Conservation (phyloP, 1,284 basidiomycete genomes). For the Xanthoconium separans region DNA sequence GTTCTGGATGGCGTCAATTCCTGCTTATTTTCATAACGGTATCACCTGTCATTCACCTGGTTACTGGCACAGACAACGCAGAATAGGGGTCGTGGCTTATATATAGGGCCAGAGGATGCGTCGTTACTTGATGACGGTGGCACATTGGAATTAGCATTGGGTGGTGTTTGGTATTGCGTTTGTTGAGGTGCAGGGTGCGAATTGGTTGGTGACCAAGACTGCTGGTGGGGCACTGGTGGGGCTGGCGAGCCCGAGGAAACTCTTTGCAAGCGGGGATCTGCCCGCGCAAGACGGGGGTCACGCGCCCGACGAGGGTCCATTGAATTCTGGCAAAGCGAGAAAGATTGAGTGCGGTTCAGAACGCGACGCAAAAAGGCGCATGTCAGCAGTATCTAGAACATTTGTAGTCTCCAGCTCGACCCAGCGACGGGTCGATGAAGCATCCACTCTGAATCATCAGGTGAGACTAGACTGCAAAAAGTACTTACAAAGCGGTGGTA, state of each 20-base stretch:
- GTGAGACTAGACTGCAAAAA: constrained; percentile 13
- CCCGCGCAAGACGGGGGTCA: constrained; percentile 72
- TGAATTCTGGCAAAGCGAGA: constrained; percentile 10
- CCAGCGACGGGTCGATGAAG: constrained; percentile 67
- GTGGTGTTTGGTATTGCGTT: constrained; percentile 16
- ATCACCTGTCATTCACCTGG: constrained; percentile 57
- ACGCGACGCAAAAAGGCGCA: constrained; percentile 6
- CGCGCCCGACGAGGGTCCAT: constrained; percentile 82
- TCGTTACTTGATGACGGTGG: constrained; percentile 11
- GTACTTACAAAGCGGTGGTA: constrained; percentile 16
- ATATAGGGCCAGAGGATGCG: constrained; percentile 28
- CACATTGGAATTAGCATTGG: constrained; percentile 9
- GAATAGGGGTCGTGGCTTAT: constrained; percentile 77
- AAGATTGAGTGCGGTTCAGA: constrained; percentile 13
- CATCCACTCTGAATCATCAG: constrained; percentile 88
- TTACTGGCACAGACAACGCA: constrained; percentile 99
- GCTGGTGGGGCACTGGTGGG: constrained; percentile 40
- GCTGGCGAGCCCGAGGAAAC: constrained; percentile 44
- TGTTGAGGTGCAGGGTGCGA: constrained; percentile 16
- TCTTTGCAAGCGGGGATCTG: constrained; percentile 63
- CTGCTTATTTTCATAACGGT: background rate
- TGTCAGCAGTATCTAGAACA: constrained; percentile 92
- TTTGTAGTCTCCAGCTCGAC: constrained; percentile 68
- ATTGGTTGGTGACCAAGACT: constrained; percentile 29
- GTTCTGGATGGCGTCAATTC: constrained; percentile 59